Percentiles rank a stretch among this genome's conserved stretches.
phyloP scores from a whole-genome alignment of 768 basidiomycete species.

The Zangia roseola region DNA sequence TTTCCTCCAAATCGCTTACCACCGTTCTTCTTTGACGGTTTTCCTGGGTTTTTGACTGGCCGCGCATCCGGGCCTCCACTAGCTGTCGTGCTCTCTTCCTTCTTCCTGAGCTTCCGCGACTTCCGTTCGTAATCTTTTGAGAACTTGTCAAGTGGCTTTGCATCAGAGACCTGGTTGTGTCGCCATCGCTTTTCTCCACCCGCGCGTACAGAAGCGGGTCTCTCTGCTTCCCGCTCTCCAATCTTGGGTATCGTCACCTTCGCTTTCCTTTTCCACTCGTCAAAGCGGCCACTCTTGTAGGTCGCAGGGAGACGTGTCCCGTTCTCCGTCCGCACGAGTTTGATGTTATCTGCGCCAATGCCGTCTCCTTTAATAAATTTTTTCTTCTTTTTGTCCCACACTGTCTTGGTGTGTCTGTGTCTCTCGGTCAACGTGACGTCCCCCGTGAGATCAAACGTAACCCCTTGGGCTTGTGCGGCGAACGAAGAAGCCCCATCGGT shows the following conservation, averaged over 20 bases:
- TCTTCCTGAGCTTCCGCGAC: conserved; percentile 59
- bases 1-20: conserved; percentile 56
- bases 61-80: conserved; percentile 21
- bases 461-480: conserved; percentile 74
- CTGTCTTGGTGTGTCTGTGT: conserved; percentile 57
- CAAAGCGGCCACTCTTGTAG: conserved; percentile 91
- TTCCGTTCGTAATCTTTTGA: conserved; percentile 75
- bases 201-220: conserved; percentile 24
- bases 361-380: conserved; percentile 88
- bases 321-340: conserved; percentile 90
- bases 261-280: conserved; percentile 89
- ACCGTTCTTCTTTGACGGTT: conserved; percentile 30
- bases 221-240: conserved; percentile 74
- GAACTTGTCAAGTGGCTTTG: conserved; percentile 79
- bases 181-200: conserved; percentile 63
- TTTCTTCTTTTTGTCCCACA: conserved; percentile 97
- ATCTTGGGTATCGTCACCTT: conserved; percentile 70
- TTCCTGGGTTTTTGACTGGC: conserved; percentile 28
- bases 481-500: conserved; percentile 85
- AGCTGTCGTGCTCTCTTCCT: conserved; percentile 36
- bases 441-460: conserved; percentile 78
- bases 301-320: conserved; percentile 88
- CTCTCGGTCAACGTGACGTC: conserved; percentile 63
- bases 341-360: conserved; percentile 87
- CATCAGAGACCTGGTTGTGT: conserved; percentile 60